phyloP scores from a whole-genome alignment of 139 green algal genomes.

The Tetradesmus lagerheimii region DNA sequence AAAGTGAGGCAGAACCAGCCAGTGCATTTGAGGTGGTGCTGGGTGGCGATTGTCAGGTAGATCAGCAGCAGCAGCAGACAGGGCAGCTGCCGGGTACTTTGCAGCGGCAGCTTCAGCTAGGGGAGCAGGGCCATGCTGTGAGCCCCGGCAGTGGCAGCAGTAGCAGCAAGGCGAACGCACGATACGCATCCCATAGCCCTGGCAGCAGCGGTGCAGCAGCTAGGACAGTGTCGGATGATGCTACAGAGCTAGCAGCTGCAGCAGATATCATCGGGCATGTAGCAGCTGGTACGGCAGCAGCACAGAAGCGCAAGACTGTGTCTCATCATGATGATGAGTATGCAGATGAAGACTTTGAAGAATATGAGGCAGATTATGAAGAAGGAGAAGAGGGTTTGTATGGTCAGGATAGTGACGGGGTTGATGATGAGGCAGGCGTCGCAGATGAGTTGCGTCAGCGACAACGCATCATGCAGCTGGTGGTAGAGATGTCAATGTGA shows the following conservation, averaged over 20 bases:
- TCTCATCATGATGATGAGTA: not conserved
- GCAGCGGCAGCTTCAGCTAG: not conserved
- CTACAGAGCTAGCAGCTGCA: not conserved
- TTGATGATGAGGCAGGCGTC: not conserved
- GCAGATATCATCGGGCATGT: not conserved
- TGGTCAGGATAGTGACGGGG: not conserved
- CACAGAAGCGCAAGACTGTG: not conserved
- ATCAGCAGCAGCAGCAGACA: not conserved
- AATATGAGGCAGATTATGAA: conserved; percentile 23
- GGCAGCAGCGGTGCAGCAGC: not conserved
- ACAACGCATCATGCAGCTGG: conserved; percentile 17
- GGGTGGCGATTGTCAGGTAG: not conserved
- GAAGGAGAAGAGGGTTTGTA: not conserved
- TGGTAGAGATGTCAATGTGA: conserved; percentile 26
- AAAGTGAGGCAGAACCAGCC: not conserved
- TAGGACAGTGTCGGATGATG: not conserved
- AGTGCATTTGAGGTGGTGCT: conserved; percentile 35
- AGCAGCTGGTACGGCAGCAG: not conserved
- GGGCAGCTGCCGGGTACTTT: not conserved
- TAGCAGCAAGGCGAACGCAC: not conserved
- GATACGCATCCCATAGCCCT: not conserved
- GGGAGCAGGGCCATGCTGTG: not conserved
- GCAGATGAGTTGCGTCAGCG: conserved; percentile 9
- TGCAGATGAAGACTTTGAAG: not conserved
- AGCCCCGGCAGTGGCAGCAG: not conserved